Evolutionary conservation across 805 yeast species (phyloP), one percentile per base, ranked within the genome.

Genomic region (Isabelozyma rhagii): DNA sequence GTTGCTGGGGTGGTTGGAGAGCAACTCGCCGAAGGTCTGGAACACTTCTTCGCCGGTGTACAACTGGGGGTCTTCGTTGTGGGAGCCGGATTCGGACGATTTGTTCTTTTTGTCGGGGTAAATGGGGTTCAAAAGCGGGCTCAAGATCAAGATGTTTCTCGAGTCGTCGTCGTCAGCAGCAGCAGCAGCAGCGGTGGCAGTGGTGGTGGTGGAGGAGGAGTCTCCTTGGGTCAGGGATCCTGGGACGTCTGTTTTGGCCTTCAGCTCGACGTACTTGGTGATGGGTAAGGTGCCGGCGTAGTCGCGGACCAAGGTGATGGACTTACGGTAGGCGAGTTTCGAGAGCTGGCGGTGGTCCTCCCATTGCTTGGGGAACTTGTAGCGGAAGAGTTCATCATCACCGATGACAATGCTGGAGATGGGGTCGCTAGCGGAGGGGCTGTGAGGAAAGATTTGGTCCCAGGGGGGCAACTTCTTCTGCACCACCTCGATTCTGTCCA

Each of bases 301-400:
- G 61, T 82, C 85, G 44, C 87, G 62, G 0, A 82, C 74, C 47
- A 82, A 62, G 0, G 86, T 80, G 11, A 82, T 74, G 9, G 83
- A 76, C 44, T 69, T 71, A 45, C 72, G 72, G 57, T 82, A 82
- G 0, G 84, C 82, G 14, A 56, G 49, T 38, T 66, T 66, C 0
- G 84, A 70, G 9, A 82, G 57, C 15, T 58, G 53, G 48, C 68
- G 72, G 58, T 82, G 85, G 25, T 65, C 59, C 4, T 49, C 49
- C 76, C 82, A 73, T 25, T 67, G 44, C 21, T 65, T 66, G 0
- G 71, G 71, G 43, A 56, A 47, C 4, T 51, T 55, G 7, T 57
- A 55, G 48, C 60, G 67, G 57, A 72, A 72, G 10, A 64, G 52
- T 4, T 45, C 47, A 2, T 57, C 47, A 13, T 52, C 54, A 34